Evolutionary conservation across 768 basidiomycete species (phyloP).

Genomic region (Coprinellus micaceus): DNA sequence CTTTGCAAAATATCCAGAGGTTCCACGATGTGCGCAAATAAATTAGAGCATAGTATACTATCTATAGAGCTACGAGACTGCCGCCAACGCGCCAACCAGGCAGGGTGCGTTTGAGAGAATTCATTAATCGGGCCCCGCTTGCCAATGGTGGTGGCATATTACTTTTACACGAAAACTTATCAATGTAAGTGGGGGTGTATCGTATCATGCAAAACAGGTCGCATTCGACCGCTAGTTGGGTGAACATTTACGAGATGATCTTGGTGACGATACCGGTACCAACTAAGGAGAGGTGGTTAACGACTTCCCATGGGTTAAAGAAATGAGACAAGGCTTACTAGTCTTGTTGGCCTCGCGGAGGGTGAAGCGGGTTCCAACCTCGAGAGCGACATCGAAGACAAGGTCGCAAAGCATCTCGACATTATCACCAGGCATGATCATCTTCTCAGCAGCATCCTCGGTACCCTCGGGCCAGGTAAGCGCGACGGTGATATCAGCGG

Average conservation of each 20-base stretch:
- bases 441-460: slow-evolving; percentile 77
- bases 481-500: slow-evolving; percentile 85
- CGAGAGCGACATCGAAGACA: slow-evolving; percentile 82
- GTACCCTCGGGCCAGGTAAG: slow-evolving; percentile 87
- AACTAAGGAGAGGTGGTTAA: slow-evolving; percentile 41
- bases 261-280: slow-evolving; percentile 95
- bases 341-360: slow-evolving; percentile 94
- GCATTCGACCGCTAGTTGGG: background rate
- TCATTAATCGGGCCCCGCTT: slow-evolving; percentile 4
- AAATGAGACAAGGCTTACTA: slow-evolving; percentile 43
- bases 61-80: background rate
- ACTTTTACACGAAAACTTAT: slow-evolving; percentile 1
- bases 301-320: background rate
- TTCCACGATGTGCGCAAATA: slow-evolving; percentile 7
- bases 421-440: slow-evolving; percentile 99
- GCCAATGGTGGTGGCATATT: slow-evolving; percentile 5
- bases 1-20: too few relatives aligned
- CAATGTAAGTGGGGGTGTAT: too few relatives aligned
- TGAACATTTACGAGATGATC: slow-evolving; percentile 45
- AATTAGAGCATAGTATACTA: slow-evolving; percentile 14
- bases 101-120: too few relatives aligned
- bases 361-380: slow-evolving; percentile 89
- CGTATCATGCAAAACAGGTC: background rate
- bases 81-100: too few relatives aligned
- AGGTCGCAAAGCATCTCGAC: slow-evolving; percentile 88